Evolutionary conservation across 805 yeast species (phyloP), one percentile per base, ranked within the genome.

Genomic region (Ogataea thermomethanolica): DNA sequence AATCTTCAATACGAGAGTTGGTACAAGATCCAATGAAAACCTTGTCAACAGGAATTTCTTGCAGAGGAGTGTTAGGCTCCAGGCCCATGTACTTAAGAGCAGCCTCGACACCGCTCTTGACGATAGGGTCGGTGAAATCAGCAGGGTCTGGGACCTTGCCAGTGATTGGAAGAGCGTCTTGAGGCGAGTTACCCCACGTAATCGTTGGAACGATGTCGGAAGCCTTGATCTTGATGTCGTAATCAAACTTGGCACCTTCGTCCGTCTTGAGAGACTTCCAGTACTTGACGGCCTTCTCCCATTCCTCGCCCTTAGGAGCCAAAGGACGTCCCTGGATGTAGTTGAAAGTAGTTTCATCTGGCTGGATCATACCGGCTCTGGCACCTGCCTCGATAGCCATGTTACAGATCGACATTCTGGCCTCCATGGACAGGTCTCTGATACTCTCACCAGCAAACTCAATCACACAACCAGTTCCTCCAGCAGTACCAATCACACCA

Each of bases 331-430:
- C 95, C 70, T 90, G 81, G 56, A 93, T 73, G 67, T 93, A 93
- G 44, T 83, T 82, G 58, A 84, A 86, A 22, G 98, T 91, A 39
- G 64, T 80, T 50, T 89, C 84, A 62, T 93, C 99, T 8, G 99
- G 99, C 50, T 83, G 85, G 62, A 93, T 91, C 97, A 93, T 88
- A 68, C 99, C 99, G 21, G 99, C 98, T 71, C 99, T 83, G 12
- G 99, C 99, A 70, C 99, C 99, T 45, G 84, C 99, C 71, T 93
- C 99, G 58, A 93, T 91, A 33, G 98, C 82, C 99, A 93, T 93
- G 65, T 93, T 93, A 76, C 99, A 93, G 73, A 93, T 93, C 39
- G 98, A 89, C 99, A 93, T 93, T 69, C 99, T 79, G 8, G 98
- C 96, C 69, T 93, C 99, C 89, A 93, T 88, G 24, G 95, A 78